These are phyloP conservation scores for Apiospora marii DNA, from an alignment of 2,329 filamentous ascomycete species.

Conservation along the genomic window DNA sequence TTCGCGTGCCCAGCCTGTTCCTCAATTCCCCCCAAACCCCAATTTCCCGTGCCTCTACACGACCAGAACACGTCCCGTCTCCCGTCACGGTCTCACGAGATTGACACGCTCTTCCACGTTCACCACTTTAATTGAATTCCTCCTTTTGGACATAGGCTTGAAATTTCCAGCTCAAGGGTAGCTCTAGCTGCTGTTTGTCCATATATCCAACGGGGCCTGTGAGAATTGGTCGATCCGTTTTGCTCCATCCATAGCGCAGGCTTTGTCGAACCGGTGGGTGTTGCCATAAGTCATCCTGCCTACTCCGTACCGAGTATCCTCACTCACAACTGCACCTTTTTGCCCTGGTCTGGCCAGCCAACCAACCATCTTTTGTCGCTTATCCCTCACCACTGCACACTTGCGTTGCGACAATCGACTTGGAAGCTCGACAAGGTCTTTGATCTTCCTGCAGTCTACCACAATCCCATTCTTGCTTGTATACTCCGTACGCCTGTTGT, in stretches of 20 bases:
- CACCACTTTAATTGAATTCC: slow-evolving; percentile 44
- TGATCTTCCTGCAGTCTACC: not conserved
- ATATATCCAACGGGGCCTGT: slow-evolving; percentile 7
- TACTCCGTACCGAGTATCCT: not conserved
- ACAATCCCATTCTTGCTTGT: slow-evolving; percentile 7
- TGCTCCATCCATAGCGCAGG: not conserved
- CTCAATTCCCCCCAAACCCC: not conserved
- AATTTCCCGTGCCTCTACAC: slow-evolving; percentile 25
- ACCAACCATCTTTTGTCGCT: slow-evolving; percentile 5
- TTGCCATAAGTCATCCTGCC: slow-evolving; percentile 1
- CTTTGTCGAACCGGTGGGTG: not conserved
- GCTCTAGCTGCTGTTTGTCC: slow-evolving; percentile 9
- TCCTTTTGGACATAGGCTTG: slow-evolving; percentile 27
- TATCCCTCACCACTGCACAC: slow-evolving; percentile 11
- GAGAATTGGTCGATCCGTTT: not conserved
- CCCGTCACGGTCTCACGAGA: slow-evolving; percentile 44
- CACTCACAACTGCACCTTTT: slow-evolving; percentile 5
- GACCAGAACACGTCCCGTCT: slow-evolving; percentile 27
- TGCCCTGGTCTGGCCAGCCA: slow-evolving; percentile 1
- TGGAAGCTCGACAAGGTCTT: not conserved
- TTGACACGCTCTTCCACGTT: slow-evolving; percentile 42
- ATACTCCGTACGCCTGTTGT: not conserved
- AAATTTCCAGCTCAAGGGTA: slow-evolving; percentile 18
- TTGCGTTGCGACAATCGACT: slow-evolving; percentile 7
- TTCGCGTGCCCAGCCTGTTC: not conserved